Percentiles rank a stretch among this genome's conserved stretches.
phyloP scores from a whole-genome alignment of 371 early-diverging fungal species.

The Smittium culicis region DNA sequence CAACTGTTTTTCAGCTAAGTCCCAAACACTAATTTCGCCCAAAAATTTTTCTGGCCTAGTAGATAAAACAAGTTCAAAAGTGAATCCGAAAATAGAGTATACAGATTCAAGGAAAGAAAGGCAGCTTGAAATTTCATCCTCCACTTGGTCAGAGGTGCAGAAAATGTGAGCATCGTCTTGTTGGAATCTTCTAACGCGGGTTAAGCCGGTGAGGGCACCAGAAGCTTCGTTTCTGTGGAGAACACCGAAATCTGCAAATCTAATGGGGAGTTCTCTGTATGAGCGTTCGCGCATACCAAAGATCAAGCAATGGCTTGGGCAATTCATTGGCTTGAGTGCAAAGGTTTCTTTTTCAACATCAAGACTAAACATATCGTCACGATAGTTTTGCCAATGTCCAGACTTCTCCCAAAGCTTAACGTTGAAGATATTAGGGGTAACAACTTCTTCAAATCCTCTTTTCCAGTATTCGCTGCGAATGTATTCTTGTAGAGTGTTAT shows the following conservation, averaged over 20 bases:
- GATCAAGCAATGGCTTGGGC: slow-evolving; percentile 98
- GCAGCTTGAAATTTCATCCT: slow-evolving; percentile 20
- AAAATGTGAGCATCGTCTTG: slow-evolving; percentile 99
- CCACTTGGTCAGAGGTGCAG: slow-evolving; percentile 73
- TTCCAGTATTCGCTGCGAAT: slow-evolving; percentile 63
- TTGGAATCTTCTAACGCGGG: slow-evolving; percentile 98
- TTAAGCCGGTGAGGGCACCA: slow-evolving; percentile 94
- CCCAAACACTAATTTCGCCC: slow-evolving; percentile 86
- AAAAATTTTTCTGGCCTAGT: slow-evolving; percentile 96
- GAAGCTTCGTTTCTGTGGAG: slow-evolving; percentile 97
- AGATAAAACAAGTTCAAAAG: slow-evolving; percentile 82
- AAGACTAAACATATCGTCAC: slow-evolving; percentile 34
- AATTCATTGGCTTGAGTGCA: slow-evolving; percentile 99
- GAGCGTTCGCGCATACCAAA: slow-evolving; percentile 86
- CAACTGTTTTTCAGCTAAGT: slow-evolving; percentile 69
- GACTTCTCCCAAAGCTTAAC: slow-evolving; percentile 95
- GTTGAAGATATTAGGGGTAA: slow-evolving; percentile 96
- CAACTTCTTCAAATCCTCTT: slow-evolving; percentile 82
- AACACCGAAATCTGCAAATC: slow-evolving; percentile 98
- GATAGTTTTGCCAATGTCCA: slow-evolving; percentile 98
- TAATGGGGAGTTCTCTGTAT: slow-evolving; percentile 93
- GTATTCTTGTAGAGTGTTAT: slow-evolving; percentile 84
- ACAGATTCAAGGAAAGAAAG: slow-evolving; percentile 23
- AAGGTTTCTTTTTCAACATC: slow-evolving; percentile 17
- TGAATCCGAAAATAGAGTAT: slow-evolving; percentile 64